phyloP scores from a whole-genome alignment of 2,329 filamentous ascomycete species.

The Aspergillus niger region DNA sequence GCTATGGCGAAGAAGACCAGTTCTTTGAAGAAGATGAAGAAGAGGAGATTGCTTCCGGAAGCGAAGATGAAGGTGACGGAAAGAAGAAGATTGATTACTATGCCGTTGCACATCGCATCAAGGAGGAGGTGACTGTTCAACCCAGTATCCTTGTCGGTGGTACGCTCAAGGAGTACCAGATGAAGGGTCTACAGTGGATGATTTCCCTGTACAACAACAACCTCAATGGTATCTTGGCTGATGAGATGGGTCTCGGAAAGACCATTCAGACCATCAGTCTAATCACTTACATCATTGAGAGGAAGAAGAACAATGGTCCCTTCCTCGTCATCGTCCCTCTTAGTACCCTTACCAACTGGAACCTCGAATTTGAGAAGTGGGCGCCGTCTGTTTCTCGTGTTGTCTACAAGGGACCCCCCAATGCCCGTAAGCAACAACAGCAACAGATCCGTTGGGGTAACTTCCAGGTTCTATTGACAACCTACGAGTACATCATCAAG shows the following conservation, averaged over 20 bases:
- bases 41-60: constrained; percentile 66
- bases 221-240: constrained; percentile 95
- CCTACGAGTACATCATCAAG: constrained; percentile 99
- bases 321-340: constrained; percentile 96
- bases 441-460: constrained; percentile 90
- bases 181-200: constrained; percentile 99
- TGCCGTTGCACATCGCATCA: constrained; percentile 91
- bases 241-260: constrained; percentile 99
- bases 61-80: constrained; percentile 63
- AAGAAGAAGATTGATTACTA: constrained; percentile 94
- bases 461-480: constrained; percentile 95
- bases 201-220: constrained; percentile 99
- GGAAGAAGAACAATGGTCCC: constrained; percentile 86
- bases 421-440: constrained; percentile 83
- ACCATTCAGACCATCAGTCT: constrained; percentile 98
- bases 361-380: constrained; percentile 98
- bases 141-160: constrained; percentile 87
- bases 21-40: constrained; percentile 63
- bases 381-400: constrained; percentile 82
- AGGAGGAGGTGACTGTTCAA: constrained; percentile 85
- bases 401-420: constrained; percentile 95
- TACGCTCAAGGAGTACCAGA: constrained; percentile 91
- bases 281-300: constrained; percentile 95
- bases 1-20: constrained; percentile 68
- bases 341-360: constrained; percentile 98